Evolutionary conservation across 805 yeast species (phyloP).

Genomic region (Candida insectalens): DNA sequence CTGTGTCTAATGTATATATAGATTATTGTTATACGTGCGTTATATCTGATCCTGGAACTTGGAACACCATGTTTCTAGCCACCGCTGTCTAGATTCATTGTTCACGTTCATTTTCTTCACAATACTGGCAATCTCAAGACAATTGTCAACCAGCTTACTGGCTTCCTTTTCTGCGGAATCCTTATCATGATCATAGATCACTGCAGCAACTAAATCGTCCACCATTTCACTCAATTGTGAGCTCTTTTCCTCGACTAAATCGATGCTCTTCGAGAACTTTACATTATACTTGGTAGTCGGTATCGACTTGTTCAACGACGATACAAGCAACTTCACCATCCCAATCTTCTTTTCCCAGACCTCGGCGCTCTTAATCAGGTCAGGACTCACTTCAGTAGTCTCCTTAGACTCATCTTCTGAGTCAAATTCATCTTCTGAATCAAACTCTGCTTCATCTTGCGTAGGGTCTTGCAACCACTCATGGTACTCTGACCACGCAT

Average conservation of each 20-base stretch:
- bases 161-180: conserved; percentile 22
- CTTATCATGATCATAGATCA: conserved; percentile 36
- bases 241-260: conserved; percentile 35
- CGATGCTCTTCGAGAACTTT: conserved; percentile 32
- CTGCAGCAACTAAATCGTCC: conserved; percentile 51
- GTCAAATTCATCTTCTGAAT: conserved; percentile 27
- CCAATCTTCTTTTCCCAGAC: conserved; percentile 45
- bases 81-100: conserved; percentile 44
- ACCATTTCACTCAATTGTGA: conserved; percentile 31
- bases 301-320: conserved; percentile 49
- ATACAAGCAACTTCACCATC: conserved; percentile 46
- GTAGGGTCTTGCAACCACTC: conserved; percentile 61
- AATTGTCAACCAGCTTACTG: conserved; percentile 12
- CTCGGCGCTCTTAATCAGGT: conserved; percentile 25
- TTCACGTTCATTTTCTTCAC: conserved; percentile 38
- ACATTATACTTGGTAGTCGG: conserved; percentile 25
- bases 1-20: background rate
- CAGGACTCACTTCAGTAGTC: conserved; percentile 16
- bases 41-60: conserved; percentile 28
- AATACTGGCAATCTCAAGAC: conserved; percentile 22
- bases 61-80: conserved; percentile 45
- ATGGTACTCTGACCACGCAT: conserved; percentile 56
- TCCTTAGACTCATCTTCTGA: conserved; percentile 16
- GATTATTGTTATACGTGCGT: background rate
- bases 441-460: conserved; percentile 27